Conservation (phyloP, 768 basidiomycete genomes). For the Trametes punicea region DNA sequence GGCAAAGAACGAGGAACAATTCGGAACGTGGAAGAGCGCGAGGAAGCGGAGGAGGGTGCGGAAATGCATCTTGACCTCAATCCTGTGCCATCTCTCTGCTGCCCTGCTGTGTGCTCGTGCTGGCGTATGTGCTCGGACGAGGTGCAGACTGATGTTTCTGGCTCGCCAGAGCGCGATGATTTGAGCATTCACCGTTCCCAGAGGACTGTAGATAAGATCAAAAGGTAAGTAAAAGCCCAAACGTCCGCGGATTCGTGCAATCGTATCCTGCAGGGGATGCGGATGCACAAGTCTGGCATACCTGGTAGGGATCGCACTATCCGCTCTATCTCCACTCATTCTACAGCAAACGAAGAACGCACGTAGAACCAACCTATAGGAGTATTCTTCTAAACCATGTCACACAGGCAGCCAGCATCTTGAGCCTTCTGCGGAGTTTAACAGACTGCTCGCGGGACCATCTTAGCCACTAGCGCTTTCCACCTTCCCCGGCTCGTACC, state of each 20-base stretch:
- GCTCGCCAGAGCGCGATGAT: background rate
- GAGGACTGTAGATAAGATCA: too few species aligned
- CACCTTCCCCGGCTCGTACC: background rate
- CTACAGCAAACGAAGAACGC: background rate
- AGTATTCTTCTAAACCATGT: too few species aligned
- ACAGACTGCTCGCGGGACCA: background rate
- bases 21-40: background rate
- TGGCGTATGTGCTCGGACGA: background rate
- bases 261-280: background rate
- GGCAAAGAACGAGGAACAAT: background rate
- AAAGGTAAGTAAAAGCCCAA: slow-evolving; percentile 4
- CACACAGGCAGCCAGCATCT: background rate
- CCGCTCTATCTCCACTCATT: background rate
- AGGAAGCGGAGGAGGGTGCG: slow-evolving; percentile 2
- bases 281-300: background rate
- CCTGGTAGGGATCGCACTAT: background rate
- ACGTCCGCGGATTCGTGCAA: background rate
- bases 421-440: background rate
- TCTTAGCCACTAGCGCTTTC: background rate
- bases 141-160: background rate
- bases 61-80: slow-evolving; percentile 13
- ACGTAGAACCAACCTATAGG: too few species aligned
- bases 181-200: too few species aligned
- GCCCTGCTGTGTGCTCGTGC: background rate
- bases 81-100: slow-evolving; percentile 10